phyloP scores from a whole-genome alignment of 2,329 filamentous ascomycete genomes.

The Alternaria brassicae region DNA sequence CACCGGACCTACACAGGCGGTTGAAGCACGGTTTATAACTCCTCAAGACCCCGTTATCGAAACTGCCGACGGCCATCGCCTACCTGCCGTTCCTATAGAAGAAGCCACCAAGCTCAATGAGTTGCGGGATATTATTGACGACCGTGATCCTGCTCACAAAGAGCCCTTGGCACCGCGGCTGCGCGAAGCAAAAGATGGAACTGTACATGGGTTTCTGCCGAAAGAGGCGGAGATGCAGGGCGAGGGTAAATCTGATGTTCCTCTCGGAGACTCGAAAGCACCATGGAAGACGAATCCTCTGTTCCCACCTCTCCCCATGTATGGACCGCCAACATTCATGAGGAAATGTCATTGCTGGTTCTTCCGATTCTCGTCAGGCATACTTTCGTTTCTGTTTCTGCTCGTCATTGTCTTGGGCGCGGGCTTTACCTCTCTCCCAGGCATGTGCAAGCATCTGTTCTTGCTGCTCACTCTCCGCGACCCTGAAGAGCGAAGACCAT shows the following conservation, averaged over 20 bases:
- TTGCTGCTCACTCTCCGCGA: conserved; percentile 65
- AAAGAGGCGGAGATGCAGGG: conserved; percentile 36
- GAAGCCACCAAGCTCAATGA: conserved; percentile 75
- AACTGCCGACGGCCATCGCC: conserved; percentile 69
- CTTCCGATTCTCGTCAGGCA: conserved; percentile 73
- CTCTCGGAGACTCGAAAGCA: conserved; percentile 58
- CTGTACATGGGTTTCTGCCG: conserved; percentile 48
- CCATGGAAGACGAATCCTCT: conserved; percentile 77
- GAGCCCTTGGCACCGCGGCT: conserved; percentile 36
- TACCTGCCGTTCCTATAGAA: conserved; percentile 72
- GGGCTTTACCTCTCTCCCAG: conserved; percentile 70
- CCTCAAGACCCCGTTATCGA: conserved; percentile 75
- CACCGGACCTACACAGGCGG: conserved; percentile 61
- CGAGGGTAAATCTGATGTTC: conserved; percentile 55
- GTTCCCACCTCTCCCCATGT: conserved; percentile 84
- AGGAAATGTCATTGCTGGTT: conserved; percentile 69
- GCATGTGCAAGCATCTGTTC: conserved; percentile 58
- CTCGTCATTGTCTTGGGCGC: conserved; percentile 77
- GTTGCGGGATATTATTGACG: conserved; percentile 61
- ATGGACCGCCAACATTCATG: conserved; percentile 74
- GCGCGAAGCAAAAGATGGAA: conserved; percentile 54
- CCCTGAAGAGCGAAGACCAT: conserved; percentile 68
- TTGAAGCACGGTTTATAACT: conserved; percentile 69
- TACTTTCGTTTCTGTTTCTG: conserved; percentile 80
- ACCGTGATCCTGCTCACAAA: conserved; percentile 43